Base-by-base conservation (phyloP, 371 early-diverging fungal genomes). In the Mucor lusitanicus region DNA sequence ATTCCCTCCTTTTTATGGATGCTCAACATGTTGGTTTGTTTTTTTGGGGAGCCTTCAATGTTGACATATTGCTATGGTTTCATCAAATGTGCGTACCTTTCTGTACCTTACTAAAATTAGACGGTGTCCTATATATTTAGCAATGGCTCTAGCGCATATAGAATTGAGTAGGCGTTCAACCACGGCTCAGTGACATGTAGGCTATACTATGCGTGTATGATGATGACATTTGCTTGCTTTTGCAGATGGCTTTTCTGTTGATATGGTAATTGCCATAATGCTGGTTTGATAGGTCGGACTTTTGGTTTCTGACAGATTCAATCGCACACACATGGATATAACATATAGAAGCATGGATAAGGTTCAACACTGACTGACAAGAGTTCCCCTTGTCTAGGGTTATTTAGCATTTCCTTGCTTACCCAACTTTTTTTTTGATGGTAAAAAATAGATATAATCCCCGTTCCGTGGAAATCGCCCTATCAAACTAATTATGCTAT, bases 381-480 rank as follows among this genome's bases (percentile, higher is more conserved):
- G 17, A 1, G n/a, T 44, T 44, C 25, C 50, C 25, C 50, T 50
- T 50, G 50, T 25, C 7, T 19, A 44, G 19, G 8, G 44, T n/a
- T 44, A 44, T 37, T 7, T 11, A 12, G n/a, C 44, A 44, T 17
- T 44, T 44, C 44, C 11, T 37, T 37, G 13, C 13, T 37, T 44
- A 44, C 44, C 44, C 44, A 44, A 44, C 44, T 44, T 44, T 44
- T 44, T 44, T 44, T 44, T 44, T 44, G 3, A 19, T 44, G 6
- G 17, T 44, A 50, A 50, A 50, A 50, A 50, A 50, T 50, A 50
- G 50, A 50, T 50, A 25, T 37, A 3, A 58, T 23, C 58, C 58
- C 58, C 58, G 58, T 58, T 58, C 58, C 58, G 39, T 39, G 58
- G 58, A 58, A 37, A 50, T 23, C 50, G 50, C 50, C 50, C 50